These are phyloP conservation scores for Tillandsia leiboldiana DNA, from an alignment of 176 grass and related monocot species.

Conservation along the genomic window DNA sequence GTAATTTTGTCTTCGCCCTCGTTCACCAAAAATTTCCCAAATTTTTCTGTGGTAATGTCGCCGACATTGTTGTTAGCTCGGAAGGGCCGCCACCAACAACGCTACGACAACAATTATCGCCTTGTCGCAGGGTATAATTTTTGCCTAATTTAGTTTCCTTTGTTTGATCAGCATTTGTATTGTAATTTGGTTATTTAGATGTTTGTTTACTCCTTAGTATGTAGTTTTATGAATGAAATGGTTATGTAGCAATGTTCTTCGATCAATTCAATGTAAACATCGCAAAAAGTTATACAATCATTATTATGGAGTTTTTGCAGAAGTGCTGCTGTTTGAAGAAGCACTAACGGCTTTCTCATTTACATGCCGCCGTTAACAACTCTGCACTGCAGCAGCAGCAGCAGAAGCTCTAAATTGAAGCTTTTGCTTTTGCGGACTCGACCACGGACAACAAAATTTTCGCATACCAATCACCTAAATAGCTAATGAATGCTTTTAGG, in stretches of 20 bases:
- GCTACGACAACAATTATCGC: conserved; percentile 9
- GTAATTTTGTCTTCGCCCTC: neutral
- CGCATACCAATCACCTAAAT: too few species aligned
- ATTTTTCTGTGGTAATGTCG: neutral
- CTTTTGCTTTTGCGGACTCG: too few species aligned
- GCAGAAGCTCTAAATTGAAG: too few species aligned
- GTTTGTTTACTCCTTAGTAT: too few species aligned
- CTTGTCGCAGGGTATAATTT: conserved; percentile 14
- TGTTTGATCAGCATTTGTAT: neutral
- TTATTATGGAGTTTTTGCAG: too few species aligned
- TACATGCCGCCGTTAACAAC: too few species aligned
- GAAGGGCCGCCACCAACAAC: conserved; percentile 13
- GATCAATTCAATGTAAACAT: neutral
- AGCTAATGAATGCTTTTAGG: too few species aligned
- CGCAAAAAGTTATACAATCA: neutral
- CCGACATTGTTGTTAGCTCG: conserved; percentile 16
- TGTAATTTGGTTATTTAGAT: neutral
- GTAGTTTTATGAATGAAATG: neutral
- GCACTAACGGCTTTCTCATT: too few species aligned
- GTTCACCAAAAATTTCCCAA: neutral
- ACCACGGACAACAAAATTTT: too few species aligned
- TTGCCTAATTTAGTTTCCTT: neutral
- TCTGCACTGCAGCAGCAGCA: too few species aligned
- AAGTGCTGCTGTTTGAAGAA: too few species aligned
- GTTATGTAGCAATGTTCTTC: neutral